These are phyloP conservation scores for Saccharomyces hybrid DNA, from an alignment of 1,139 yeast species.

Conservation along the genomic window DNA sequence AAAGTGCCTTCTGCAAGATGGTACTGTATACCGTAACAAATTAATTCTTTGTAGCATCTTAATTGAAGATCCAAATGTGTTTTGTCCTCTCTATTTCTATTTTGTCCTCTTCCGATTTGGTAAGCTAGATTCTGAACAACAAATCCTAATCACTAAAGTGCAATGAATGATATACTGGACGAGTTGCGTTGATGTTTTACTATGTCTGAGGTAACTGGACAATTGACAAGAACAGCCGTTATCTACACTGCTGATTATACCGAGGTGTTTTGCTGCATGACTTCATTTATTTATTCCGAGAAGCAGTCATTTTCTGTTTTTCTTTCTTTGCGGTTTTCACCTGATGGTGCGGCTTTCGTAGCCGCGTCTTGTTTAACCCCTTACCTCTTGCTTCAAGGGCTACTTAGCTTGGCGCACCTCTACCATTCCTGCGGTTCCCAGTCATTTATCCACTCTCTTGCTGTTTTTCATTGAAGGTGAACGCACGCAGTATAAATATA, in stretches of 20 bases:
- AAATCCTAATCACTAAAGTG: background rate
- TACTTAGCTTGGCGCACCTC: background rate
- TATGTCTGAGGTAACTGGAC: background rate
- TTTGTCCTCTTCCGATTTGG: background rate
- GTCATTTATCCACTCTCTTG: background rate
- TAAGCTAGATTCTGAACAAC: background rate
- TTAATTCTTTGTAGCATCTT: background rate
- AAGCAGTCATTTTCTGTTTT: background rate
- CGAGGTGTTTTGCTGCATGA: background rate
- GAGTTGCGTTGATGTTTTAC: background rate
- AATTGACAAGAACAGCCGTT: background rate
- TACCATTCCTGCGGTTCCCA: background rate
- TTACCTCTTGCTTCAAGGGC: background rate
- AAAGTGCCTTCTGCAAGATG: background rate
- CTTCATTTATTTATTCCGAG: background rate
- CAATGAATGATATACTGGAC: background rate
- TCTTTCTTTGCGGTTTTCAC: background rate
- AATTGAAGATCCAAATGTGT: background rate
- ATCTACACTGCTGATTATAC: background rate
- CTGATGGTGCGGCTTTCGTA: background rate
- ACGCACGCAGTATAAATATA: background rate
- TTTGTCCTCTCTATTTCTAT: background rate
- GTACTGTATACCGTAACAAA: background rate
- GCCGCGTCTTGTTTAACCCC: background rate
- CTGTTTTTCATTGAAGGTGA: background rate